Conservation (phyloP, 2,329 filamentous ascomycete species). For the Cladorrhinum sp. region DNA sequence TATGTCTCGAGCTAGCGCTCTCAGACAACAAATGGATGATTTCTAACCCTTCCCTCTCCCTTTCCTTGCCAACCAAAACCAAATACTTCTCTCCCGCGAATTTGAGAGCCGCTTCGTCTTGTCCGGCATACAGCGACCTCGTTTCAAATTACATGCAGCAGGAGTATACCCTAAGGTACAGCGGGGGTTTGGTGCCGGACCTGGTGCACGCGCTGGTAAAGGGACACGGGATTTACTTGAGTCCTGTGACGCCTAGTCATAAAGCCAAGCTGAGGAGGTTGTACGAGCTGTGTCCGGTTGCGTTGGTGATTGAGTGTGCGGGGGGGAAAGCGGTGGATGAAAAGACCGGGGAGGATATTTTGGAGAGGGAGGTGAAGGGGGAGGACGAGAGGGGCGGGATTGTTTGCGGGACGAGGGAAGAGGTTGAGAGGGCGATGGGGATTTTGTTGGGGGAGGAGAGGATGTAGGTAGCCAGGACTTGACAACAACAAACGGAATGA, state of each 20-base stretch:
- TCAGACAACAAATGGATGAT: constrained; percentile 34
- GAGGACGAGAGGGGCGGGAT: constrained; percentile 51
- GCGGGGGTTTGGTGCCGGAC: constrained; percentile 60
- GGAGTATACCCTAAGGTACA: constrained; percentile 59
- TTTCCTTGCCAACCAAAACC: constrained; percentile 41
- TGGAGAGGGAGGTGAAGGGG: constrained; percentile 37
- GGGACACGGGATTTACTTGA: constrained; percentile 59
- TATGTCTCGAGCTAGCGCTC: constrained; percentile 53
- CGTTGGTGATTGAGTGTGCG: constrained; percentile 57
- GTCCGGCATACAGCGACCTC: constrained; percentile 46
- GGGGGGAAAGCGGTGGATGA: constrained; percentile 56
- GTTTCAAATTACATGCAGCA: constrained; percentile 48
- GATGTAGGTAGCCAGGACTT: background rate
- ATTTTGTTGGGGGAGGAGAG: constrained; percentile 5
- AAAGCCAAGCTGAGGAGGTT: constrained; percentile 56
- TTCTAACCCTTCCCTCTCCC: constrained; percentile 39
- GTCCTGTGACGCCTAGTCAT: constrained; percentile 50
- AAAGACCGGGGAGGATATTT: constrained; percentile 38
- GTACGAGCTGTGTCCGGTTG: constrained; percentile 60
- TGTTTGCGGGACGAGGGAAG: constrained; percentile 49
- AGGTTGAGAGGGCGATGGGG: constrained; percentile 38
- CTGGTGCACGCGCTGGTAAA: constrained; percentile 58
- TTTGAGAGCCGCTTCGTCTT: constrained; percentile 53
- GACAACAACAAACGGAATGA: no score
- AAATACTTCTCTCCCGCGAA: constrained; percentile 63